Conservation (phyloP, 345 rosid species). For the Salix dunnii region DNA sequence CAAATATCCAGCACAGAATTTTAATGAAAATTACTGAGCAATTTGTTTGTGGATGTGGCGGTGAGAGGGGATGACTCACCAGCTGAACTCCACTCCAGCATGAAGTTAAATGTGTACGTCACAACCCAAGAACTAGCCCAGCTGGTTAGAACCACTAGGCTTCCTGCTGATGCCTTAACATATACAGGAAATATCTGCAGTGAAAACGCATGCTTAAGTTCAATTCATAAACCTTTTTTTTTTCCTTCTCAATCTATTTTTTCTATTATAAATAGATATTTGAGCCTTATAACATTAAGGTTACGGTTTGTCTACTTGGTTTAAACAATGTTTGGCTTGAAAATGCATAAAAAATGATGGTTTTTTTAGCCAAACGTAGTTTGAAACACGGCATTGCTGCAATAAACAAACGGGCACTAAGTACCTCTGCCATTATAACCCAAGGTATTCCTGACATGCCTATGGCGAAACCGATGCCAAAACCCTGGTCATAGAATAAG, state of each 20-base stretch:
- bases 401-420: too few species aligned
- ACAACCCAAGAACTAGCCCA: constrained; percentile 6
- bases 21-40: not conserved
- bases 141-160: not conserved
- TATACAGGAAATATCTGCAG: constrained; percentile 1
- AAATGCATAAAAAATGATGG: too few species aligned
- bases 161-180: constrained; percentile 1
- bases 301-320: too few species aligned
- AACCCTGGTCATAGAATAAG: constrained; percentile 23
- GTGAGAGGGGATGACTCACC: not conserved
- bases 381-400: too few species aligned
- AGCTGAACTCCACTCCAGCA: not conserved
- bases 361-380: too few species aligned
- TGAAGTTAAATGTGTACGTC: constrained; percentile 2
- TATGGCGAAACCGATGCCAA: constrained; percentile 45
- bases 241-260: not conserved
- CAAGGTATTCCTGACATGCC: constrained; percentile 82
- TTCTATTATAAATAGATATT: not conserved
- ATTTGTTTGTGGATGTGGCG: not conserved
- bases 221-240: not conserved
- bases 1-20: not conserved
- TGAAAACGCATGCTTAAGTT: not conserved
- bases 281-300: not conserved
- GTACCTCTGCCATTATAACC: constrained; percentile 84
- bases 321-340: too few species aligned